phyloP scores from a whole-genome alignment of 305 asterid species.

The Solanum hybrid region DNA sequence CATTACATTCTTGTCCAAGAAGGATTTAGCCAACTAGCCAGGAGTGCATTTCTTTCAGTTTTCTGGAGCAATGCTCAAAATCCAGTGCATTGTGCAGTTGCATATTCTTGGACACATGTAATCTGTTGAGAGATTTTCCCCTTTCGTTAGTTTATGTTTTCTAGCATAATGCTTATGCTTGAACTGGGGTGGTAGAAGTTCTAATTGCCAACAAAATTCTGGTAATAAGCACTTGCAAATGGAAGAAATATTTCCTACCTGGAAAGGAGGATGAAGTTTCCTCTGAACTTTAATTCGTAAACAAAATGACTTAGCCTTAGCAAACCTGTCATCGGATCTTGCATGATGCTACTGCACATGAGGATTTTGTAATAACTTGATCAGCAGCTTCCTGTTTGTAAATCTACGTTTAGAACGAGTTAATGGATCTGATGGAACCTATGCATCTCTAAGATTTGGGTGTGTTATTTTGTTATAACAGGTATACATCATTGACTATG shows the following conservation, averaged over 20 bases:
- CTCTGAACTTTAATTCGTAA: not conserved
- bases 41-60: constrained; percentile 20
- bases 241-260: not conserved
- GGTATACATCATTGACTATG: constrained; percentile 80
- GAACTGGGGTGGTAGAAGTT: not conserved
- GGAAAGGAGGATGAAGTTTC: not conserved
- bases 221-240: not conserved
- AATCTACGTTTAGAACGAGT: not conserved
- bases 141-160: not conserved
- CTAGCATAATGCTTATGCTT: not conserved
- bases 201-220: not conserved
- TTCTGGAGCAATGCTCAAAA: constrained; percentile 13
- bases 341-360: not conserved
- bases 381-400: not conserved
- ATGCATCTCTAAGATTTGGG: not conserved
- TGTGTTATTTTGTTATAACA: constrained; percentile 17
- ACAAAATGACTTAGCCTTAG: not conserved
- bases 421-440: not conserved
- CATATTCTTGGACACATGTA: constrained; percentile 13
- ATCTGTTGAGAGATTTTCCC: not conserved
- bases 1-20: constrained; percentile 36
- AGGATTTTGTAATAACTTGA: not conserved
- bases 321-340: not conserved
- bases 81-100: constrained; percentile 23
- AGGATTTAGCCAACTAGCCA: not conserved